These are phyloP conservation scores for Hemileccinum impolitum DNA, from an alignment of 768 basidiomycete species.

Conservation along the genomic window DNA sequence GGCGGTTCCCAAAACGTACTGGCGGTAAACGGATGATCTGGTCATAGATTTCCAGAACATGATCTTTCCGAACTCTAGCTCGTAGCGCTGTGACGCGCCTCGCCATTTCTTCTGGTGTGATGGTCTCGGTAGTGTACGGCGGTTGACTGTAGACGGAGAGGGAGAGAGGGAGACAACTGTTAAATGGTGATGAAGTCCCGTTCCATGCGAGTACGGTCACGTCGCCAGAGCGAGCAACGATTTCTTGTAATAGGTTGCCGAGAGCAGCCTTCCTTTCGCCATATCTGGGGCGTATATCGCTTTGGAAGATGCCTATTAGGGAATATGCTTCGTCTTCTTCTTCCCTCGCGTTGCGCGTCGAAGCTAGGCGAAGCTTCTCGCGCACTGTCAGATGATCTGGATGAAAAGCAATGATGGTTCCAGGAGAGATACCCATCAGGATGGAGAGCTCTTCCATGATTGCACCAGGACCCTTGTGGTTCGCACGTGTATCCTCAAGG, in stretches of 20 bases:
- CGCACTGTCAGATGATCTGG: neutral
- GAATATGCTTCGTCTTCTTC: neutral
- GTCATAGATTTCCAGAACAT: neutral
- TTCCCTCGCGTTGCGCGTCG: neutral
- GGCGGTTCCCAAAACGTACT: conserved; percentile 1
- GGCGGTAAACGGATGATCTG: neutral
- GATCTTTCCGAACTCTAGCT: neutral
- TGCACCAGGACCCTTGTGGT: neutral
- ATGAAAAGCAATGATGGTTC: neutral
- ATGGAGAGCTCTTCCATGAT: conserved; percentile 3
- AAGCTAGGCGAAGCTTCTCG: conserved; percentile 1
- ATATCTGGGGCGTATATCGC: neutral
- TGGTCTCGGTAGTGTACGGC: neutral
- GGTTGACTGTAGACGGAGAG: neutral
- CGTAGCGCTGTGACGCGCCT: neutral
- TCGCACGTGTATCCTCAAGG: neutral
- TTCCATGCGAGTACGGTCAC: neutral
- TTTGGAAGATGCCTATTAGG: conserved; percentile 1
- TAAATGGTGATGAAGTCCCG: neutral
- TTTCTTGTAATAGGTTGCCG: neutral
- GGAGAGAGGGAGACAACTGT: conserved; percentile 1
- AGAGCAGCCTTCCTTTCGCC: neutral
- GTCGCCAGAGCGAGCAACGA: neutral
- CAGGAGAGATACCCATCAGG: neutral
- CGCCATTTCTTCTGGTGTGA: neutral